Base-by-base conservation (phyloP, 148 eudicot genomes). In the Chenopodium quinoa region DNA sequence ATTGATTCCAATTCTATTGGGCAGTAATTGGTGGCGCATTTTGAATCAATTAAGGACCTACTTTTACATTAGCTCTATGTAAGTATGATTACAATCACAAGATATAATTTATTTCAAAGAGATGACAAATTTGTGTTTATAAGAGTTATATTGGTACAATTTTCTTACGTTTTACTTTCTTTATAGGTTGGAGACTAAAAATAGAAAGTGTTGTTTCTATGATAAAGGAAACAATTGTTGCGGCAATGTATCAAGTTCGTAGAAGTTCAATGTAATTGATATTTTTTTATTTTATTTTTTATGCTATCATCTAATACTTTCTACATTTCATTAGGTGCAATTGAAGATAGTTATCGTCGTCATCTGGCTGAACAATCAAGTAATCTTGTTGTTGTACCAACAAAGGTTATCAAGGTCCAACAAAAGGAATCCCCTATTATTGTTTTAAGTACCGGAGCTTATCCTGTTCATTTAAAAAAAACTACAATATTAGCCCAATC, bases 361-460 rank as follows among this genome's bases (percentile, higher is more conserved):
- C 86, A 58, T 9, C 32, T 84, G 56, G 71, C 9, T 44, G 82
- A 1, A 78, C 86, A 86, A 67, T 77, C 88, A 31, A 82, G 56
- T 52, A 88, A 88, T 60, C 84, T 88, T 78, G 84, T 60, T 22
- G 86, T 86, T 73, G 74, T 58, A 56, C 82, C 84, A 62, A 5
- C 80, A 74, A 69, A 80, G 20, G 46, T 17, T 9, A 19, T 13
- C 29, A 79, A 65, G 32, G 13, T 58, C 44, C 20, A 71, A 32
- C 76, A 56, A 54, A 74, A 56, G 4, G 32, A 50, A 54, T 50
- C 80, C 25, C 81, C 83, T 29, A 48, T 73, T 75, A 48, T 73
- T 75, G 79, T 76, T 13, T 84, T 71, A 23, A 86, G 82, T 37
- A 88, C 82, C 69, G 90, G 90, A 58, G 56, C 85, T 46, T 86